A percentile compares a stretch with the other conserved stretches of the same genome.
These are phyloP conservation scores for Tolypocladium tropicale DNA, from an alignment of 2,329 filamentous ascomycete species.

Conservation along the genomic window DNA sequence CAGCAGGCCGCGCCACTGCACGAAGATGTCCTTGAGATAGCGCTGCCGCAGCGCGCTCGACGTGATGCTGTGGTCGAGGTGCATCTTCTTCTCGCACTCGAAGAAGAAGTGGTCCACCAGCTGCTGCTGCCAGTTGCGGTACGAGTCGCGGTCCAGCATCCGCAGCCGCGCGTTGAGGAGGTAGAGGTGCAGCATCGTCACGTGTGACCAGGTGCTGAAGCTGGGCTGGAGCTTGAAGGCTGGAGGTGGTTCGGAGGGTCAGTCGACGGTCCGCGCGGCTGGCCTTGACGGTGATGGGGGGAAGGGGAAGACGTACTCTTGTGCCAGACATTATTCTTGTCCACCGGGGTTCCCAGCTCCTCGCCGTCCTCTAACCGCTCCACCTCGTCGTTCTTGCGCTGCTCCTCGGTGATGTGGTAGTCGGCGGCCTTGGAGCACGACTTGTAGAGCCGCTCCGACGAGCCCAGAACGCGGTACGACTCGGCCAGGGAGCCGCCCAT, in stretches of 20 bases:
- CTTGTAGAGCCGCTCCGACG: constrained; percentile 70
- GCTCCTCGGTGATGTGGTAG: constrained; percentile 63
- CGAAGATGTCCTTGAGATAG: constrained; percentile 78
- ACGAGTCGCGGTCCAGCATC: constrained; percentile 58
- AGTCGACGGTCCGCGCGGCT: not conserved
- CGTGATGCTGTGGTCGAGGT: constrained; percentile 62
- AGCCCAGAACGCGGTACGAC: constrained; percentile 67
- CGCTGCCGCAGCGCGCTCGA: constrained; percentile 49
- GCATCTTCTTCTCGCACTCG: constrained; percentile 76
- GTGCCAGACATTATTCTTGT: constrained; percentile 52
- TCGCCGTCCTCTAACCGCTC: constrained; percentile 67
- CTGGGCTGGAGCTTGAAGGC: constrained; percentile 72
- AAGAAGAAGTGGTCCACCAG: constrained; percentile 94
- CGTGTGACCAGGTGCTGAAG: constrained; percentile 92
- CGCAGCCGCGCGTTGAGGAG: constrained; percentile 76
- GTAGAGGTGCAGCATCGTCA: constrained; percentile 95
- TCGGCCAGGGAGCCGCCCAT: constrained; percentile 24
- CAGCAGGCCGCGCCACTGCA: constrained; percentile 83
- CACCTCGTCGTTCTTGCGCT: constrained; percentile 55
- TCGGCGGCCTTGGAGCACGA: constrained; percentile 62
- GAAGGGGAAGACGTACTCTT: constrained; percentile 43
- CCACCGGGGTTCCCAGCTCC: constrained; percentile 53
- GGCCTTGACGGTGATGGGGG: not conserved
- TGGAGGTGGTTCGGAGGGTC: constrained; percentile 21
- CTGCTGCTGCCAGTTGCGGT: constrained; percentile 75